Conservation (phyloP, 2,329 filamentous ascomycete genomes). For the Stagonosporopsis rhizophila region DNA sequence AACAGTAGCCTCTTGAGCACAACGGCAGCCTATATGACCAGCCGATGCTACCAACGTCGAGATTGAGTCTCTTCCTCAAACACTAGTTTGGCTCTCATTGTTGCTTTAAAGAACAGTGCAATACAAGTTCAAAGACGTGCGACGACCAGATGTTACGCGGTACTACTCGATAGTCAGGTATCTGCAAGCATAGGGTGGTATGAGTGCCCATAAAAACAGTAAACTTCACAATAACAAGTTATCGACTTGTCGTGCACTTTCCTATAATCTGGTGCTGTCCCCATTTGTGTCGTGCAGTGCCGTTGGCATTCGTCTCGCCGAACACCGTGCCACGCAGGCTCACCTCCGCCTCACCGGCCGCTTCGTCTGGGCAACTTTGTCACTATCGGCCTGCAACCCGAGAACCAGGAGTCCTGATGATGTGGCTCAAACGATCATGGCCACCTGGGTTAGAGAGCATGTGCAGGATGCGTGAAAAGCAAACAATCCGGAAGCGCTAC, state of each 20-base stretch:
- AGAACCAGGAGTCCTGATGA: neutral
- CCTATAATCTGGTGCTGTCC: neutral
- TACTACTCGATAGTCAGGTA: neutral
- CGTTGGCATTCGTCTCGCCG: neutral
- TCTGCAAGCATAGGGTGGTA: neutral
- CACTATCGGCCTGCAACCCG: neutral
- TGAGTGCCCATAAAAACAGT: neutral
- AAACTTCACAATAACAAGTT: neutral
- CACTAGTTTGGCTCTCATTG: neutral
- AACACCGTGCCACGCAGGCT: neutral
- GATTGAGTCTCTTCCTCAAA: neutral
- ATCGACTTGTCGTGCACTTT: neutral
- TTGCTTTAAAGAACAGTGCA: neutral
- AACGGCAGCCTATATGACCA: neutral
- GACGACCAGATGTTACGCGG: neutral
- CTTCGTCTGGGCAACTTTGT: constrained; percentile 4
- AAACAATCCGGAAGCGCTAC: constrained; percentile 5
- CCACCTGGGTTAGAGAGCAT: neutral
- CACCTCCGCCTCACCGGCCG: constrained; percentile 3
- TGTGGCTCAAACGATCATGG: constrained; percentile 5
- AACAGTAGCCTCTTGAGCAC: no score
- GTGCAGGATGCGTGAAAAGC: constrained; percentile 14
- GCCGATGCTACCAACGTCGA: neutral
- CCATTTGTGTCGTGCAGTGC: neutral
- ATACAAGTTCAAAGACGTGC: neutral